Base-by-base conservation (phyloP, 257 asterid species). In the Cinchona pubescens region DNA sequence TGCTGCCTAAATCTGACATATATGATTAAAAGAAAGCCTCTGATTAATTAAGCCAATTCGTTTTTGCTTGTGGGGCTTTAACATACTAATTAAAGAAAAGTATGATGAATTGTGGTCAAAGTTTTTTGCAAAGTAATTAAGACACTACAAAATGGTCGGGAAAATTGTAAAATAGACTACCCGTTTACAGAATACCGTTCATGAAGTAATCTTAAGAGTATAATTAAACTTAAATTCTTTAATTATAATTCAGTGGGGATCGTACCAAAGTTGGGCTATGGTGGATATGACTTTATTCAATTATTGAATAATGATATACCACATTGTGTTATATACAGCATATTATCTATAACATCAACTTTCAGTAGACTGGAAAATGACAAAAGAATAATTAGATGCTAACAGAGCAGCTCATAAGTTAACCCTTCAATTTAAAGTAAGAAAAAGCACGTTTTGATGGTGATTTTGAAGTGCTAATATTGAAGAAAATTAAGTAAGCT, bases 1-100 rank as follows among this genome's bases (percentile, higher is more conserved):
- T 62, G n/a, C 68, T 51, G 42, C 83, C 82, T 82, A 82, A 75
- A 72, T 75, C 79, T 76, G 78, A 83, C 37, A 85, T 78, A 79
- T n/a, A n/a, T n/a, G 73, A 49, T 48, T 56, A 67, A 74, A 67
- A 61, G 79, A 59, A 38, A 67, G 58, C 34, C 58, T 25, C 49
- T 32, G n/a, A n/a, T n/a, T n/a, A n/a, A n/a, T n/a, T n/a, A 42
- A n/a, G 56, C 18, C 51, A 48, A 69, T 13, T 62, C 63, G 35
- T 35, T 14, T 29, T 29, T 46, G 8, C n/a, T 23, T n/a, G 7
- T 19, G 25, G 29, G 29, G 3, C 43, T 32, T 35, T 15, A 30
- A 1, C 66, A 62, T 34, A n/a, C n/a, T n/a, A 34, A 30, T 32
- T 14, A 11, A 62, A 58, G 27, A 58, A 58, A n/a, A 34, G n/a